These are phyloP conservation scores for Crithidia fasciculata DNA, from an alignment of 208 protist species.

Conservation along the genomic window DNA sequence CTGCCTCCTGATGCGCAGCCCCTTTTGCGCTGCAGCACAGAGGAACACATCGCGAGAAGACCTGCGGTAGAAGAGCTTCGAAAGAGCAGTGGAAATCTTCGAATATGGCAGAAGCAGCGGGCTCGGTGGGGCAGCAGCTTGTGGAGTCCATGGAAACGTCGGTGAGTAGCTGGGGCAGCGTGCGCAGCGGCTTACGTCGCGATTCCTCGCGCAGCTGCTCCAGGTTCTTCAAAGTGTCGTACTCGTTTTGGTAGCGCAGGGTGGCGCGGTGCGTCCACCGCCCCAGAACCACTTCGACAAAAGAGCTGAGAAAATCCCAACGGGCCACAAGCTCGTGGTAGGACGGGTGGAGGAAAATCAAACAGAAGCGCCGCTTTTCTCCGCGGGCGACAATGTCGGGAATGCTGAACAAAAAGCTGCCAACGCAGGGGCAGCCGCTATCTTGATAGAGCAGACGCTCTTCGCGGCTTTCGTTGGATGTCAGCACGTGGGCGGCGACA, in stretches of 20 bases:
- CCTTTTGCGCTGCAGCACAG: constrained; percentile 8
- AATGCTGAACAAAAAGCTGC: constrained; percentile 75
- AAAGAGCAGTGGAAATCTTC: constrained; percentile 33
- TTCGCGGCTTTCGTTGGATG: constrained; percentile 65
- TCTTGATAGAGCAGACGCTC: constrained; percentile 77
- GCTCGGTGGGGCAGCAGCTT: background rate
- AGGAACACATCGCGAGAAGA: constrained; percentile 8
- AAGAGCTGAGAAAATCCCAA: constrained; percentile 48
- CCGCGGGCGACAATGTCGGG: constrained; percentile 84
- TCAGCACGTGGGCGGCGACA: constrained; percentile 65
- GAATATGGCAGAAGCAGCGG: constrained; percentile 1
- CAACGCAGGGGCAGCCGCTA: constrained; percentile 54
- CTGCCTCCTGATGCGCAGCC: constrained; percentile 15
- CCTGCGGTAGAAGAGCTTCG: constrained; percentile 23
- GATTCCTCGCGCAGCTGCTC: constrained; percentile 69
- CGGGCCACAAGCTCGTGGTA: constrained; percentile 55
- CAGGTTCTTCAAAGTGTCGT: constrained; percentile 56
- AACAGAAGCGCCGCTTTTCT: constrained; percentile 77
- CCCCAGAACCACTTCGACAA: constrained; percentile 48
- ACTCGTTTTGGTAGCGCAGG: constrained; percentile 58
- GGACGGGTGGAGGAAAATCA: constrained; percentile 69
- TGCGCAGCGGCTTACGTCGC: constrained; percentile 56
- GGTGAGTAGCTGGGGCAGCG: constrained; percentile 51
- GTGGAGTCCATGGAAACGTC: background rate
- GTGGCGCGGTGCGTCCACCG: constrained; percentile 42